A percentile compares a stretch with the other conserved stretches of the same genome.
Evolutionary conservation across 2,329 filamentous ascomycete species (phyloP).

Genomic region (Phyllosticta citrichinensis): DNA sequence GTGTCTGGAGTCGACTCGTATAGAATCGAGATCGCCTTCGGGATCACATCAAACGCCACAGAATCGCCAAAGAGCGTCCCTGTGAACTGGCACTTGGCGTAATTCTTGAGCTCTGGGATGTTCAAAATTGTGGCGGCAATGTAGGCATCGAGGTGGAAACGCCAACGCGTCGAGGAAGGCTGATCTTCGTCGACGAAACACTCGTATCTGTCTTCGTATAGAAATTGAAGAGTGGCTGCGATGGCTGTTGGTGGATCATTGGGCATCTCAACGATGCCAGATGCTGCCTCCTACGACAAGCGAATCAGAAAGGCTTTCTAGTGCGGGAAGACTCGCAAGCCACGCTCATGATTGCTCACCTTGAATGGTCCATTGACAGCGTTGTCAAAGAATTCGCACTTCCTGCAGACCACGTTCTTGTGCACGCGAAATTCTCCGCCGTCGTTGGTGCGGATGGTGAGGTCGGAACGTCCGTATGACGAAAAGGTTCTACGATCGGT

Average conservation of each 20-base stretch:
- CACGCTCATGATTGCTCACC: neutral
- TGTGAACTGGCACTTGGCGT: no score
- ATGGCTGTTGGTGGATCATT: conserved; percentile 62
- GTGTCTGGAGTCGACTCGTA: neutral
- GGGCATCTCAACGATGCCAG: conserved; percentile 50
- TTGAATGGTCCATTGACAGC: neutral
- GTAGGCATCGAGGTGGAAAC: no score
- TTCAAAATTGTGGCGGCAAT: no score
- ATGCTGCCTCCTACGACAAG: neutral
- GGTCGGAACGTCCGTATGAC: neutral
- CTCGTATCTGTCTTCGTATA: no score
- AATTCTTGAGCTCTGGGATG: no score
- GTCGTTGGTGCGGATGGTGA: neutral
- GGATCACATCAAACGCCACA: no score
- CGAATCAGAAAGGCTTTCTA: neutral
- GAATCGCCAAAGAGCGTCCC: no score
- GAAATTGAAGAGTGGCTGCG: no score
- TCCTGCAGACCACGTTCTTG: neutral
- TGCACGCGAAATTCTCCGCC: neutral
- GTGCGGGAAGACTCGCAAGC: neutral
- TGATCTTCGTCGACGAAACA: no score
- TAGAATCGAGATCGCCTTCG: neutral
- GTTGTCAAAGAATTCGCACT: neutral
- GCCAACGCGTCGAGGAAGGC: neutral
- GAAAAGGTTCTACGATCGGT: neutral